Percentiles rank a stretch among this genome's conserved stretches.
These are phyloP conservation scores for Vigna reflexopilosa DNA, from an alignment of 306 rosid genomes.

Conservation along the genomic window DNA sequence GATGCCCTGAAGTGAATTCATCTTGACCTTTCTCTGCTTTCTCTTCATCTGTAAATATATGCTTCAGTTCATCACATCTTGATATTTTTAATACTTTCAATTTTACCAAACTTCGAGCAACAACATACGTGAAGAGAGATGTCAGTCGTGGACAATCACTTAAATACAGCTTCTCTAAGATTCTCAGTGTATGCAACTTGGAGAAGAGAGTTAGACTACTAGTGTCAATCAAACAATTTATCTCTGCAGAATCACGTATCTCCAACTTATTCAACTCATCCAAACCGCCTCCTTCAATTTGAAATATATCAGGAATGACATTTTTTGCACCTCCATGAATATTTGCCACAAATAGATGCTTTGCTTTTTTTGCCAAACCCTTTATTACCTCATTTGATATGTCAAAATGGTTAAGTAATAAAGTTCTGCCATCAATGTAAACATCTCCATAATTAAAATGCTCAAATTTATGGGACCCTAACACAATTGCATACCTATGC, in stretches of 20 bases:
- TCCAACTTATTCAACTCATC: slow-evolving; percentile 9
- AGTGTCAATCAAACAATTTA: slow-evolving; percentile 35
- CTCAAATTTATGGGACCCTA: rapidly evolving
- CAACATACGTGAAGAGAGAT: background rate
- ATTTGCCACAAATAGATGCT: background rate
- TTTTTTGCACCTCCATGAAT: background rate
- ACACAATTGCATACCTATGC: background rate
- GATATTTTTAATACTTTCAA: slow-evolving; percentile 9
- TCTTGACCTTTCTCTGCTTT: background rate
- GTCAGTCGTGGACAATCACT: background rate
- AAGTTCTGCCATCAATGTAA: background rate
- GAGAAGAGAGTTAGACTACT: background rate
- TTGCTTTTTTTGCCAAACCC: background rate
- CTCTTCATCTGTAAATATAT: slow-evolving; percentile 23
- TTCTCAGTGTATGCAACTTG: slow-evolving; percentile 10
- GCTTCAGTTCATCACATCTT: background rate
- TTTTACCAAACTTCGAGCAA: background rate
- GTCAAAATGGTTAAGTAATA: background rate
- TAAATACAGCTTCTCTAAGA: background rate
- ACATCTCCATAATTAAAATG: background rate
- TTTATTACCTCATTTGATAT: background rate
- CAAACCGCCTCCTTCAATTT: slow-evolving; percentile 8
- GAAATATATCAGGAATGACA: slow-evolving; percentile 24
- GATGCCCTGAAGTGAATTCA: background rate
- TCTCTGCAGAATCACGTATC: background rate